Conservation (phyloP, 1,139 yeast species). For the Pichia norvegensis region DNA sequence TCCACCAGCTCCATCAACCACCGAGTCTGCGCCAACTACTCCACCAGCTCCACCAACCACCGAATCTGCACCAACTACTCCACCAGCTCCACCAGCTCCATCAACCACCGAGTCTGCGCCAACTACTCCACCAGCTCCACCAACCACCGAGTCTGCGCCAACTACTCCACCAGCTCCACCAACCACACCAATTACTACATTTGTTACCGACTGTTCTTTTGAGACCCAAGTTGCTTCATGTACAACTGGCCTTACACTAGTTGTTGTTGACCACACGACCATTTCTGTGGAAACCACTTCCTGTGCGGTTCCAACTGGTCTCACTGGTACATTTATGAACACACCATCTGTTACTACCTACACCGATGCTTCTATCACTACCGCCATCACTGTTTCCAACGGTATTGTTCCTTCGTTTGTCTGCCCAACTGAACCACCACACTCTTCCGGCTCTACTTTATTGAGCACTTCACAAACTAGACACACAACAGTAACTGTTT, state of each 20-base stretch:
- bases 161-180: background rate
- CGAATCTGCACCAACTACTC: background rate
- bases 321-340: constrained; percentile 8
- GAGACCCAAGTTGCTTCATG: constrained; percentile 1
- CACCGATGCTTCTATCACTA: constrained; percentile 10
- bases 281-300: constrained; percentile 5
- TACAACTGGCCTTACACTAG: background rate
- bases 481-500: background rate
- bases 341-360: constrained; percentile 1
- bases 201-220: constrained; percentile 3
- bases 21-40: too few relatives aligned
- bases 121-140: constrained; percentile 1
- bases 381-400: constrained; percentile 8
- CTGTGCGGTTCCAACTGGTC: constrained; percentile 1
- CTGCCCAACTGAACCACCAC: constrained; percentile 5
- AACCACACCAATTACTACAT: background rate
- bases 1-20: background rate
- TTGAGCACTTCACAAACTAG: background rate
- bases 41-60: background rate
- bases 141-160: background rate
- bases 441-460: background rate
- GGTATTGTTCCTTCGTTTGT: constrained; percentile 8
- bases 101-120: constrained; percentile 1
- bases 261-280: constrained; percentile 1
- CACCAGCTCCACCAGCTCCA: background rate